Conservation (phyloP, 2,329 filamentous ascomycete genomes). For the Colletotrichum cuscutae region DNA sequence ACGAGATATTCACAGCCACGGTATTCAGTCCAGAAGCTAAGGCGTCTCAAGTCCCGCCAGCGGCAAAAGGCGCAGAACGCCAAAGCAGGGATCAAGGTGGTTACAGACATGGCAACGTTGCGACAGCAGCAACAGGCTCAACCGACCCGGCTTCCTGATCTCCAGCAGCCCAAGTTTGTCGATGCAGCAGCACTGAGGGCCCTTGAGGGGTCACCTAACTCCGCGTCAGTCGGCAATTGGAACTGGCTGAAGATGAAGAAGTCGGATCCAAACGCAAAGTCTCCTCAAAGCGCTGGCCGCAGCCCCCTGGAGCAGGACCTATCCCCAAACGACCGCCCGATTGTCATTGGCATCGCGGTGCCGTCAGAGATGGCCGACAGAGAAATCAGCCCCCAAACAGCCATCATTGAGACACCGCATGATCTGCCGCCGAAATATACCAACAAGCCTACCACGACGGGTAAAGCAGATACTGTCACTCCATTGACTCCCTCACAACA, state of each 20-base stretch:
- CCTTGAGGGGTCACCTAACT: constrained; percentile 65
- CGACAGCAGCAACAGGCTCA: constrained; percentile 52
- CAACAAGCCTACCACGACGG: constrained; percentile 24
- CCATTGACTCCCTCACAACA: constrained; percentile 47
- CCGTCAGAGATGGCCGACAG: constrained; percentile 57
- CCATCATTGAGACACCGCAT: constrained; percentile 51
- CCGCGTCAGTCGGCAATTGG: constrained; percentile 66
- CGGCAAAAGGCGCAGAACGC: constrained; percentile 70
- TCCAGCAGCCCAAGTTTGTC: constrained; percentile 59
- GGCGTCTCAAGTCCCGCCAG: constrained; percentile 66
- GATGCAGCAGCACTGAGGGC: constrained; percentile 69
- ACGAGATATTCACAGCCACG: constrained; percentile 37
- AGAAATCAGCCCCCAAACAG: constrained; percentile 61
- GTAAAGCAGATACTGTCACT: constrained; percentile 37
- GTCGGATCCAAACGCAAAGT: constrained; percentile 39
- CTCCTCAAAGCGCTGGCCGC: constrained; percentile 39
- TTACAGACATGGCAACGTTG: constrained; percentile 73
- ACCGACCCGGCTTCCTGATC: constrained; percentile 41
- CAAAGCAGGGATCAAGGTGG: constrained; percentile 72
- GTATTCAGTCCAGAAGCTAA: constrained; percentile 52
- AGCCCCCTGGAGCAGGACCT: constrained; percentile 56
- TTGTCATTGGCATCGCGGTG: constrained; percentile 77
- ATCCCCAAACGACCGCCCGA: constrained; percentile 76
- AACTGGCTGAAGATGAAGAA: constrained; percentile 63
- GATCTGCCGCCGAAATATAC: constrained; percentile 39